Base-by-base conservation (phyloP, 2,329 filamentous ascomycete genomes). In the Xylariaceae sp. region DNA sequence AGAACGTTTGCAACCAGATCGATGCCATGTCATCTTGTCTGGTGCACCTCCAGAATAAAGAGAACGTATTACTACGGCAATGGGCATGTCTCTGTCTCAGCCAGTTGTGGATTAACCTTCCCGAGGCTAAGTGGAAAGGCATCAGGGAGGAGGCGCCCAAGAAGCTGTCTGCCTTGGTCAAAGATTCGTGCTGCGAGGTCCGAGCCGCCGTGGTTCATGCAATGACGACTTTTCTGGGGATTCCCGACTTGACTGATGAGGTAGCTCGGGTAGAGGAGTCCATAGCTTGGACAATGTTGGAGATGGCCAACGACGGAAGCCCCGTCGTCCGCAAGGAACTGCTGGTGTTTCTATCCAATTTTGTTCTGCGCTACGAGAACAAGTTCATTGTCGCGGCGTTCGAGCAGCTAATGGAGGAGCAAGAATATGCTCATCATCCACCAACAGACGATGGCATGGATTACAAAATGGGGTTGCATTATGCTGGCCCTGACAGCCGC, bases 21-120 rank as follows among this genome's bases (percentile, higher is more conserved):
- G 92, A 96, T 59, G 86, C 97, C 56, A 93, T 97, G 76, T 85
- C 88, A 36, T 93, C 88, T 61, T 97, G 93, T 66, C 74, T 97
- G 39, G 78, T 81, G 5, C 92, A 97, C 70, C 77, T 97, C 39
- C 82, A 84, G 55, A 94, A 97, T 66, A 83, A 88, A 51, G 88
- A 95, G 57, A 97, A 96, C 60, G 88, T 90, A 1, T 76, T 99
- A 10, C 76, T 99, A 44, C 82, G 94, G 38, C 94, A 99, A 69
- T 99, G 94, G 91, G 92, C 91, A 16, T 96, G 92, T 66, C 78
- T 99, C 9, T 97, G 93, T 71, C 83, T 99, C 56, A 96, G 93
- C 68, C 93, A 97, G 75, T 78, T 99, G 18, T 97, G 93, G 92
- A 82, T 87, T 59, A 89, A 95, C 63, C 88, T 92, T 47, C 85